Evolutionary conservation across 140 eudicot genomes (phyloP).

Genomic region (Ambrosia hybrid): DNA sequence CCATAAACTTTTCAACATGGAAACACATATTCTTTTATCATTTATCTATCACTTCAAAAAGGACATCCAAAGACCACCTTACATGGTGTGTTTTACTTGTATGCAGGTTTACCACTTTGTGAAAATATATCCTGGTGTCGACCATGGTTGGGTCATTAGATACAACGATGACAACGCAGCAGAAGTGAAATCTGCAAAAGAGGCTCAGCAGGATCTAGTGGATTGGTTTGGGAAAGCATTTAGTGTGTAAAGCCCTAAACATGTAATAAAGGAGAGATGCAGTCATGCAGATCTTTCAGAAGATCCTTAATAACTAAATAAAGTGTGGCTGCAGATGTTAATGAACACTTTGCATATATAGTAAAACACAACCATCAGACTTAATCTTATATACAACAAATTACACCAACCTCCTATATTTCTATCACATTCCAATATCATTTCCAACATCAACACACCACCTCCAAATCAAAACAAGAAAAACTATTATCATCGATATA

Average conservation of each 20-base stretch:
- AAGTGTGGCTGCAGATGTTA: neutral
- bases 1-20: no score
- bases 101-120: slow-evolving; percentile 59
- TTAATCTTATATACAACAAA: slow-evolving; percentile 38
- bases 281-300: neutral
- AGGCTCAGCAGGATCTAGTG: slow-evolving; percentile 62
- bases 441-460: slow-evolving; percentile 32
- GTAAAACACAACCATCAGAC: slow-evolving; percentile 23
- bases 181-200: slow-evolving; percentile 52
- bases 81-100: neutral
- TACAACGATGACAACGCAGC: slow-evolving; percentile 52
- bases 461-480: slow-evolving; percentile 25
- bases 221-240: slow-evolving; percentile 44
- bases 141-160: slow-evolving; percentile 77
- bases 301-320: neutral
- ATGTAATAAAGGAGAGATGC: neutral
- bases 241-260: slow-evolving; percentile 8
- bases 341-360: neutral
- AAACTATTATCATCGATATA: slow-evolving; percentile 3
- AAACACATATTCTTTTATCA: neutral
- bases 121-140: slow-evolving; percentile 60
- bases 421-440: slow-evolving; percentile 31
- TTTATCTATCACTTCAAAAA: neutral
- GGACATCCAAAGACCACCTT: no score
- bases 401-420: slow-evolving; percentile 24